A percentile compares a stretch with the other conserved stretches of the same genome.
phyloP scores from a whole-genome alignment of 164 flowering plant genomes.

The Hamamelis virginiana region DNA sequence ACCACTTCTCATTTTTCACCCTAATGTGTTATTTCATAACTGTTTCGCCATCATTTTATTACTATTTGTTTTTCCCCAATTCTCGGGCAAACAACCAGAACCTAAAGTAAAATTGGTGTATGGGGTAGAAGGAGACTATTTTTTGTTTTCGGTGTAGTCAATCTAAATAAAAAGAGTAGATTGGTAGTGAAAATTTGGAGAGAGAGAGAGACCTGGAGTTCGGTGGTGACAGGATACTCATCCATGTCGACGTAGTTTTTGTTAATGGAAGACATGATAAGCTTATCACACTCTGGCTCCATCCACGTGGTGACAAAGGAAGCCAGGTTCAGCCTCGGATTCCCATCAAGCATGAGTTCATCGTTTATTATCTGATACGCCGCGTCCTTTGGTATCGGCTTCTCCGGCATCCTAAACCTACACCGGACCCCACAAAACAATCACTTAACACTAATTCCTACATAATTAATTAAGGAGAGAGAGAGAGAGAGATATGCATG shows the following conservation, averaged over 20 bases:
- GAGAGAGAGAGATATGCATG: neutral
- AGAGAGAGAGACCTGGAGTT: conserved; percentile 36
- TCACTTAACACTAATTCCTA: neutral
- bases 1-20: no score
- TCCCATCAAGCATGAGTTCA: conserved; percentile 48
- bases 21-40: no score
- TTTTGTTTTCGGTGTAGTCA: no score
- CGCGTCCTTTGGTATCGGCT: conserved; percentile 41
- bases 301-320: conserved; percentile 57
- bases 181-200: no score
- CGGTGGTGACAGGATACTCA: conserved; percentile 54
- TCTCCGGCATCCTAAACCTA: conserved; percentile 37
- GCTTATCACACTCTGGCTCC: conserved; percentile 51
- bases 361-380: conserved; percentile 51
- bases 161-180: no score
- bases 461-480: no score
- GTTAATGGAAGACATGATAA: conserved; percentile 37
- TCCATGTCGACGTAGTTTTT: conserved; percentile 60
- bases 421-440: neutral
- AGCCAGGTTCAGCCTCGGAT: conserved; percentile 46
- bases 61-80: no score
- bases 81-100: no score
- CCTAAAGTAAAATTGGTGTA: no score
- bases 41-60: no score
- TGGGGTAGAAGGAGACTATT: conserved; percentile 12